phyloP scores from a whole-genome alignment of 208 protist species.

The Trypanosoma grayi region DNA sequence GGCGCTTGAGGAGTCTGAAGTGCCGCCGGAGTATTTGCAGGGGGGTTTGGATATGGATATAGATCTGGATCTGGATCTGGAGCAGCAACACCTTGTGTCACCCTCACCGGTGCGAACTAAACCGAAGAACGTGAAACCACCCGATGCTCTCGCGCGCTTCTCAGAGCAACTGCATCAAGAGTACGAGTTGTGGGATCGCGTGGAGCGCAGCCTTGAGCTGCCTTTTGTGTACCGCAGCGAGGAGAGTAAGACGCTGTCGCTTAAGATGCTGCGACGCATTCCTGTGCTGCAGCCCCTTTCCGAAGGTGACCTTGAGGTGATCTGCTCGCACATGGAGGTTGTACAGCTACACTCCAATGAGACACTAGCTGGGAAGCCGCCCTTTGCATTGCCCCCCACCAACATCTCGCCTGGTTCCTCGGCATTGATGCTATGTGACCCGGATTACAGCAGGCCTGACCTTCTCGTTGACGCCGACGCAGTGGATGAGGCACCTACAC shows the following conservation, averaged over 20 bases:
- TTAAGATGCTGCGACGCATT: conserved; percentile 47
- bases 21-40: neutral
- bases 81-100: neutral
- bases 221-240: conserved; percentile 57
- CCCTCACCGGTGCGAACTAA: neutral
- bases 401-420: neutral
- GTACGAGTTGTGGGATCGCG: conserved; percentile 33
- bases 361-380: conserved; percentile 17
- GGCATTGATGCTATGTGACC: neutral
- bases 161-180: conserved; percentile 13
- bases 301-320: conserved; percentile 53
- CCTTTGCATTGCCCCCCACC: neutral
- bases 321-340: conserved; percentile 52
- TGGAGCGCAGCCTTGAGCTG: conserved; percentile 51
- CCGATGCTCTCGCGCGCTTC: conserved; percentile 3
- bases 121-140: neutral
- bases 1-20: neutral
- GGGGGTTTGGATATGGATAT: neutral
- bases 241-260: conserved; percentile 37
- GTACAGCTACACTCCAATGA: conserved; percentile 17
- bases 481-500: neutral
- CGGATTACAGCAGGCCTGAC: neutral
- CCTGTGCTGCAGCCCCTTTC: conserved; percentile 36
- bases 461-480: too few species aligned
- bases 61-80: neutral